These are phyloP conservation scores for Pachysolen tannophilus DNA, from an alignment of 805 yeast genomes.

Conservation along the genomic window DNA sequence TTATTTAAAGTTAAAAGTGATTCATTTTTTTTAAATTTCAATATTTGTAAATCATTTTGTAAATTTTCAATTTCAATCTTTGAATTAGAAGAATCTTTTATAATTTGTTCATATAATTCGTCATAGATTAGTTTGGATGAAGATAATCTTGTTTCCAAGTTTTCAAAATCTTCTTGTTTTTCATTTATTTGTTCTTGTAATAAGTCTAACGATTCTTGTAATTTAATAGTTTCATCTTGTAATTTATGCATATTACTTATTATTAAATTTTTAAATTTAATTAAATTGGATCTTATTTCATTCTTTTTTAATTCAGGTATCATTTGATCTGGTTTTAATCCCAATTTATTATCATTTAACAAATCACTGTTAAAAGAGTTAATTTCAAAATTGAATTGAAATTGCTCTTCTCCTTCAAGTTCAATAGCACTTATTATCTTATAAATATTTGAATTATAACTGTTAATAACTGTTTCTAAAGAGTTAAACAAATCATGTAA, in stretches of 20 bases:
- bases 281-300: conserved; percentile 26
- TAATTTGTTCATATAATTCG: conserved; percentile 45
- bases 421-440: conserved; percentile 30
- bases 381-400: conserved; percentile 30
- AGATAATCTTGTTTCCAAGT: conserved; percentile 46
- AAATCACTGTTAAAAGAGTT: conserved; percentile 23
- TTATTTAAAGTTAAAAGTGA: conserved; percentile 19
- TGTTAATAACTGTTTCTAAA: conserved; percentile 42
- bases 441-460: conserved; percentile 48
- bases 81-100: conserved; percentile 41
- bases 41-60: conserved; percentile 45
- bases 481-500: conserved; percentile 42
- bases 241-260: conserved; percentile 35
- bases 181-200: conserved; percentile 48
- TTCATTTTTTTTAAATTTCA: conserved; percentile 12
- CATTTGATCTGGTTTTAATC: conserved; percentile 34
- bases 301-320: conserved; percentile 27
- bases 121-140: conserved; percentile 45
- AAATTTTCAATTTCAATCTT: conserved; percentile 60
- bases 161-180: conserved; percentile 47
- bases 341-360: conserved; percentile 35
- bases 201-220: conserved; percentile 53
- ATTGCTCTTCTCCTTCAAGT: conserved; percentile 10
- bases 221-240: conserved; percentile 49
- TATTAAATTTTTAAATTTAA: conserved; percentile 37